A percentile compares a stretch with the other conserved stretches of the same genome.
phyloP scores from a whole-genome alignment of 2,329 filamentous ascomycete genomes.

The Cryphonectria carpinicola region DNA sequence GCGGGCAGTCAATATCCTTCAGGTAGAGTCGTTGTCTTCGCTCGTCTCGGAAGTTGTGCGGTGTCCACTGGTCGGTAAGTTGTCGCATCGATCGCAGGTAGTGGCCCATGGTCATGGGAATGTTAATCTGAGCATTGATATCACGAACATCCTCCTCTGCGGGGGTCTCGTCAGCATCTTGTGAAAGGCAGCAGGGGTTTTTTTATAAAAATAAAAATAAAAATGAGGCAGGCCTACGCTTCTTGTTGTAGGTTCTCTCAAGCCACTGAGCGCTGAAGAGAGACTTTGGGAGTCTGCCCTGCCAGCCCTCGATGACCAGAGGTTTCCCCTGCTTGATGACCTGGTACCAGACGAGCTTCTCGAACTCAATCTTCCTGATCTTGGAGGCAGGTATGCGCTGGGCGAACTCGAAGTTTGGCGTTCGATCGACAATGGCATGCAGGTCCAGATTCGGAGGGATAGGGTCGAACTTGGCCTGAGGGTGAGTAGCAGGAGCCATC shows the following conservation, averaged over 20 bases:
- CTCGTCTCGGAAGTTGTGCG: conserved; percentile 76
- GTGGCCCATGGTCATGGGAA: conserved; percentile 85
- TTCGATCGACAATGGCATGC: conserved; percentile 72
- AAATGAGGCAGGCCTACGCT: conserved; percentile 57
- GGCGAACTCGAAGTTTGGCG: conserved; percentile 85
- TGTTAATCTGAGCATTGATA: conserved; percentile 70
- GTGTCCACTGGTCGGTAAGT: conserved; percentile 80
- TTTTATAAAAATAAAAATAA: neutral
- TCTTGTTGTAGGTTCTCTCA: conserved; percentile 75
- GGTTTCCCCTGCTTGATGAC: conserved; percentile 86
- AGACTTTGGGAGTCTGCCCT: conserved; percentile 72
- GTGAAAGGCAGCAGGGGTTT: too few relatives aligned
- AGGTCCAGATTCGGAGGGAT: conserved; percentile 86
- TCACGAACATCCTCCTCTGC: conserved; percentile 84
- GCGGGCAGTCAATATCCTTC: conserved; percentile 95
- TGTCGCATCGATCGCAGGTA: conserved; percentile 87
- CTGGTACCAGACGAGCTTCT: conserved; percentile 81
- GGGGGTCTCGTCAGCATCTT: conserved; percentile 32
- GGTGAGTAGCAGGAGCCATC: conserved; percentile 77
- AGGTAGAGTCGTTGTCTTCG: conserved; percentile 86
- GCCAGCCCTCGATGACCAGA: conserved; percentile 88
- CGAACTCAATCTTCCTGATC: conserved; percentile 79
- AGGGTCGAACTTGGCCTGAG: conserved; percentile 88
- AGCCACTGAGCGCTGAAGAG: conserved; percentile 85
- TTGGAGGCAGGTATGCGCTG: conserved; percentile 78